These are phyloP conservation scores for Vigna unguiculata DNA, from an alignment of 306 rosid species.

Conservation along the genomic window DNA sequence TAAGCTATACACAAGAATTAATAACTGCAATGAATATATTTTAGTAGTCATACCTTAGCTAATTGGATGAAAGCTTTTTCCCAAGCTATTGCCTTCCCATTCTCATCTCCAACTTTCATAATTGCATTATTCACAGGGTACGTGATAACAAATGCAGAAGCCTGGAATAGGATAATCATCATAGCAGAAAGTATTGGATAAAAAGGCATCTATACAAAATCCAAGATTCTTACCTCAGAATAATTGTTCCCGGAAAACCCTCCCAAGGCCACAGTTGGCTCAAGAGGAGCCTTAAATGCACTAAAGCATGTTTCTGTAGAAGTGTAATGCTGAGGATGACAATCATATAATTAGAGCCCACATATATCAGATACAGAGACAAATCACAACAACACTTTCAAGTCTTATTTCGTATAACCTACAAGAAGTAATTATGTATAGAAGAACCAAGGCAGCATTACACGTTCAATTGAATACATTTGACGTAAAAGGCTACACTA, in stretches of 20 bases:
- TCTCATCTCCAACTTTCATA: constrained; percentile 75
- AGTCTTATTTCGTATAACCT: too few species aligned
- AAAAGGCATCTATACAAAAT: constrained; percentile 36
- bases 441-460: too few species aligned
- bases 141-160: constrained; percentile 88
- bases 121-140: constrained; percentile 92
- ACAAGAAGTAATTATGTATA: too few species aligned
- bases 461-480: too few species aligned
- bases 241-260: constrained; percentile 90
- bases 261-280: constrained; percentile 91
- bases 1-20: constrained; percentile 38
- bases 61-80: constrained; percentile 85
- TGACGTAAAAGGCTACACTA: neutral
- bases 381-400: constrained; percentile 18
- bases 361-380: constrained; percentile 23
- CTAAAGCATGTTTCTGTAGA: constrained; percentile 94
- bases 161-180: constrained; percentile 63
- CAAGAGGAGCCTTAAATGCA: constrained; percentile 97
- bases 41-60: constrained; percentile 72
- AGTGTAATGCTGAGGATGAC: constrained; percentile 75
- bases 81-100: constrained; percentile 86
- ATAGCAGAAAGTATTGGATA: constrained; percentile 47
- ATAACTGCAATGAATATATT: constrained; percentile 33
- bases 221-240: constrained; percentile 70
- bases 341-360: constrained; percentile 40